Base-by-base conservation (phyloP, 352 stramenopile species). In the Phytopythium mirpurense region DNA sequence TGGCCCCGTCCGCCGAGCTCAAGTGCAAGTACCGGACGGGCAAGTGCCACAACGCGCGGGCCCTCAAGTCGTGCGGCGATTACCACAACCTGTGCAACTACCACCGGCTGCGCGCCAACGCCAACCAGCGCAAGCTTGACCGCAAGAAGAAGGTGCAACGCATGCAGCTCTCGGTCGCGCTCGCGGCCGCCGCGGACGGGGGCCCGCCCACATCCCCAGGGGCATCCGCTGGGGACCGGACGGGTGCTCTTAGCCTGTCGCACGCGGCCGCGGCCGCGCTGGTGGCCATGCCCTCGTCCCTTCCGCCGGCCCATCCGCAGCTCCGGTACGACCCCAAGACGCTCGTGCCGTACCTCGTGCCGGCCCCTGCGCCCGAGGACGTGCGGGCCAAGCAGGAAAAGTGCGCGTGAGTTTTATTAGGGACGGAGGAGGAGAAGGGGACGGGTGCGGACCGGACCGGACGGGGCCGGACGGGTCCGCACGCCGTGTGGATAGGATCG, bases 11-110 rank as follows among this genome's bases (percentile, higher is more conserved):
- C 12, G 43, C 51, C 10, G 70, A 81, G 47, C 67, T 89, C 54
- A 85, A 88, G 57, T 91, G 81, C 68, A 86, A 89, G 48, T 90
- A 90, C 63, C 80, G 78, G n/a, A 90, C 81, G 15, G 81, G 81
- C 24, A 92, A 92, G 54, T 92, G 81, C 62, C 68, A 68, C 53
- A 86, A 92, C 55, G 57, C 60, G 38, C 72, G 81, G 5, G 81
- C 81, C 31, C 70, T 89, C 55, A 92, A 92, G 64, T 85, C 72
- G 21, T 86, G 78, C 36, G 81, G 81, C 29, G 78, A 88, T 54
- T 84, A 90, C 63, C 78, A 89, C 65, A 92, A 90, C 46, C 55
- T 92, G 57, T 92, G 81, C 71, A 88, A 88, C 60, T 86, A 88
- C 59, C 81, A 92, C 57, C 78, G 81, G 35, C 70, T 90, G 40